Evolutionary conservation across 2,329 filamentous ascomycete species (phyloP).

Genomic region (Tolypocladium sp.): DNA sequence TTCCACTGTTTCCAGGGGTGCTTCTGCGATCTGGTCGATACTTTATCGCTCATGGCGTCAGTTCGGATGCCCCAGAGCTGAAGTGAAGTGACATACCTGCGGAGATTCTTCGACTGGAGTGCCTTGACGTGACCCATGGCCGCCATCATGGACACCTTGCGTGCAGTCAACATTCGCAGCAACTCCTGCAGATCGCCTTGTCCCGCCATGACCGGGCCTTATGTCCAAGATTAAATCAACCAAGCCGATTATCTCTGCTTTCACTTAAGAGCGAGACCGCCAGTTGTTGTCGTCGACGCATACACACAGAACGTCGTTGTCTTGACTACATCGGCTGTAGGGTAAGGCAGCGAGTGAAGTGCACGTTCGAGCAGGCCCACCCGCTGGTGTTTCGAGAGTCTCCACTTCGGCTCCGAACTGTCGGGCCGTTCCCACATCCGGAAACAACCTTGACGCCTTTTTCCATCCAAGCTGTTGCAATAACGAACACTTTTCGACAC

Average conservation of each 20-base stretch:
- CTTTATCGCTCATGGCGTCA: slow-evolving; percentile 19
- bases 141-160: slow-evolving; percentile 49
- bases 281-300: neutral
- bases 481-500: neutral
- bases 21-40: slow-evolving; percentile 45
- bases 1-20: slow-evolving; percentile 33
- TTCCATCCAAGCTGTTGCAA: neutral
- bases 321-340: neutral
- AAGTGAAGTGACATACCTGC: slow-evolving; percentile 33
- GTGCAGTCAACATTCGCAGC: slow-evolving; percentile 48
- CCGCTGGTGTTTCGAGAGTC: no score
- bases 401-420: slow-evolving; percentile 4
- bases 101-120: slow-evolving; percentile 43
- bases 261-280: neutral
- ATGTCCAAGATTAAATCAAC: neutral
- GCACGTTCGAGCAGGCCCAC: no score
- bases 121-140: slow-evolving; percentile 50
- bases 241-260: neutral
- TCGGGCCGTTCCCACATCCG: slow-evolving; percentile 9
- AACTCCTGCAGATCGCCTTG: slow-evolving; percentile 54
- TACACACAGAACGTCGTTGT: neutral
- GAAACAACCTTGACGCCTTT: slow-evolving; percentile 2
- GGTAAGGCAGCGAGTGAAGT: neutral
- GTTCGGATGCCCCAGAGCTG: no score
- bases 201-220: slow-evolving; percentile 34